Evolutionary conservation across 768 basidiomycete genomes (phyloP).

Genomic region (Cantharellus cinnabarinus): DNA sequence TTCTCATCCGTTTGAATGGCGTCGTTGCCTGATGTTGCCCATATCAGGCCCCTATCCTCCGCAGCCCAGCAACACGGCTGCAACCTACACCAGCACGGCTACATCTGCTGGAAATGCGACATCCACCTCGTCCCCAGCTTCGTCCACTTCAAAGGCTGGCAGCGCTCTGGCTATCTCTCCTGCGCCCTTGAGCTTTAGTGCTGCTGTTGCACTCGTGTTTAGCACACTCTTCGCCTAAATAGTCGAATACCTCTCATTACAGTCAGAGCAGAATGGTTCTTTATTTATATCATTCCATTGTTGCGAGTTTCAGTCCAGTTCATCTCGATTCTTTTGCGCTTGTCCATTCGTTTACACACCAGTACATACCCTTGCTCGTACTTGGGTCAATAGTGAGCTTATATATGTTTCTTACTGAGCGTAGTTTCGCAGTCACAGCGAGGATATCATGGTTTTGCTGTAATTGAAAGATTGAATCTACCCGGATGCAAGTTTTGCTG

Average conservation of each 20-base stretch:
- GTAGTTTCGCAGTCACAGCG: no score
- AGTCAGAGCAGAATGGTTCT: background rate
- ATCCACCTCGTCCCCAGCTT: background rate
- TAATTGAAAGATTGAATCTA: no score
- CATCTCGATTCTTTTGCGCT: background rate
- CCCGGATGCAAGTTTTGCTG: no score
- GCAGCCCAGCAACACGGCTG: background rate
- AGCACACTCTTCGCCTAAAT: background rate
- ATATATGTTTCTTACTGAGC: no score
- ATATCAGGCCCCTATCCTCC: background rate
- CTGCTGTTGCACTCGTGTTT: background rate
- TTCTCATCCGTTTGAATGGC: background rate
- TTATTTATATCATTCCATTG: background rate
- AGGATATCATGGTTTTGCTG: no score
- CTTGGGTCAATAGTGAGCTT: no score
- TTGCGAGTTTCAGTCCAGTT: background rate
- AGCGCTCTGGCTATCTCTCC: background rate
- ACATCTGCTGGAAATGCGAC: background rate
- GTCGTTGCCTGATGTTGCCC: no score
- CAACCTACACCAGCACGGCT: background rate
- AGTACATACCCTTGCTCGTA: no score
- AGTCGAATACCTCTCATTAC: background rate
- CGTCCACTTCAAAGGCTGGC: background rate
- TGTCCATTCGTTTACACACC: no score
- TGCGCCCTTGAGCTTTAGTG: background rate